Evolutionary conservation across 768 basidiomycete genomes (phyloP), one percentile per base, ranked within the genome.

Genomic region (Kwoniella mangroviensis): DNA sequence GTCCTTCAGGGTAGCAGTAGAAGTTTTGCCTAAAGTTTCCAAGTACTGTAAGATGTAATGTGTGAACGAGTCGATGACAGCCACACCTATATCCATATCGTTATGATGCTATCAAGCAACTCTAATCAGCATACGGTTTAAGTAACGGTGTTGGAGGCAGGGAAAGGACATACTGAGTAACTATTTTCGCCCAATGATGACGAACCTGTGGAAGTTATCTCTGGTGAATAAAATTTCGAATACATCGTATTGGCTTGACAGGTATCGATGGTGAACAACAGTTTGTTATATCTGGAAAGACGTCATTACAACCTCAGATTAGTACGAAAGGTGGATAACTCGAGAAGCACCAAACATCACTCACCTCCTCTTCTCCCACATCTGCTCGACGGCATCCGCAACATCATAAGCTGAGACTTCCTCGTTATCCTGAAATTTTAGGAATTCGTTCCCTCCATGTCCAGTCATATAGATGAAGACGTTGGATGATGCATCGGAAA

Each of bases 351-450:
- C 34, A 34, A 34, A 43, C n/a, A n/a, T 15, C 15, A 69, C 87
- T 54, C 67, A 92, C 94, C 95, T 86, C 81, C 91, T 91, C 87
- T 98, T 98, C 82, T 95, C 92, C 86, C 91, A 94, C 96, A 99
- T 99, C 84, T 98, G 95, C 82, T 94, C 94, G 70, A 98, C 92
- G 1, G 97, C 95, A 80, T 98, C 96, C 0, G 96, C 96, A n/a
- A 98, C 88, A 80, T 98, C 97, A 68, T 92, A 93, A 0, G 96
- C 94, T 68, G 92, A 93, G 76, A 98, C 93, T 82, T 99, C 97
- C 83, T 98, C 97, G 81, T 92, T 94, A 81, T 99, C 97, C 81
- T 99, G 97, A 83, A 99, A 98, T 82, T 99, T 98, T 79, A 99
- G 88, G 82, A 98, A 99, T 83, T 97, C 97, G 77, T 96, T 92